These are phyloP conservation scores for Styphnolobium japonicum DNA, from an alignment of 306 rosid genomes.

Conservation along the genomic window DNA sequence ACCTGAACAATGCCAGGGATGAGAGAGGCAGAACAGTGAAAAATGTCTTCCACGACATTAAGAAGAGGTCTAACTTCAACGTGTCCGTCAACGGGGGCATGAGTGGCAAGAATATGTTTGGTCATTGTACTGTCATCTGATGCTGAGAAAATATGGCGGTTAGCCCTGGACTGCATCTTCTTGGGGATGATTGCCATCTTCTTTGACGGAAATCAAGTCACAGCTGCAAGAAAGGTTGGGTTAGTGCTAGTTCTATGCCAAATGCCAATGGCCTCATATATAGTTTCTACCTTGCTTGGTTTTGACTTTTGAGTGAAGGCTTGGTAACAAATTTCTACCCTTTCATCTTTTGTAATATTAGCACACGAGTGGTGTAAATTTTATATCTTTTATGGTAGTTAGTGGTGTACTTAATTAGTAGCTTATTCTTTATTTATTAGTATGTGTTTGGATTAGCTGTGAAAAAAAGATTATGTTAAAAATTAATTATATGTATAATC, in stretches of 20 bases:
- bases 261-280: background rate
- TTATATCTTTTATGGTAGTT: background rate
- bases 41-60: conserved; percentile 47
- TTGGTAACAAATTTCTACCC: no score
- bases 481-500: no score
- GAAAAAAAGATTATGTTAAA: no score
- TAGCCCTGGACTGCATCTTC: conserved; percentile 24
- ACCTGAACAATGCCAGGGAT: conserved; percentile 38
- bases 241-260: background rate
- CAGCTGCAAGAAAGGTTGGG: background rate
- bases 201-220: background rate
- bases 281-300: conserved; percentile 64
- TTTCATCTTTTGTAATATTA: background rate
- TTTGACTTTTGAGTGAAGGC: conserved; percentile 35
- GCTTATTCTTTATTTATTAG: no score
- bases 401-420: background rate
- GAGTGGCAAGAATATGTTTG: conserved; percentile 42
- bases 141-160: conserved; percentile 32
- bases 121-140: conserved; percentile 45
- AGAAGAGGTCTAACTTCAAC: conserved; percentile 48
- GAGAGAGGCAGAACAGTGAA: conserved; percentile 32
- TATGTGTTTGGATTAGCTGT: no score
- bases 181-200: conserved; percentile 22
- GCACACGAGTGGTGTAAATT: background rate
- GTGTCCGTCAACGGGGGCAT: conserved; percentile 39